Base-by-base conservation (phyloP, 257 asterid genomes). In the Jacaranda copaia region DNA sequence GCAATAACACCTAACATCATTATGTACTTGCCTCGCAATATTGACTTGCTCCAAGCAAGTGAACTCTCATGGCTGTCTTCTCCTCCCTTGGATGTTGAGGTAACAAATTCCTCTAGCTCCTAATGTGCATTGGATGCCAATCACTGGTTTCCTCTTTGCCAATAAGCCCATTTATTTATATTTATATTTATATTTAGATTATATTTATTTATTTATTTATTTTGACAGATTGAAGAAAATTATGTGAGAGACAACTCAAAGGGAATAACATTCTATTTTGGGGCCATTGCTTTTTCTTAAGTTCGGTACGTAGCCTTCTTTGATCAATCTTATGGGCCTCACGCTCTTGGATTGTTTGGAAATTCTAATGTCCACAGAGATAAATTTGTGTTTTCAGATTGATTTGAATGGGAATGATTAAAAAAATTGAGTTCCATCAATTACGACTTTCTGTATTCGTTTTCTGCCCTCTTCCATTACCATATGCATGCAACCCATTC, bases 41-140 rank as follows among this genome's bases (percentile, higher is more conserved):
- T 87, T 12, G 93, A 89, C 81, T 8, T 89, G 84, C 84, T 81
- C 70, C 91, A 93, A 81, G 93, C 85, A 53, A 87, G 81, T 60
- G 91, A 87, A 68, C 94, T 91, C 59, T 81, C 98, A 8, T 93
- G 97, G 97, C 66, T 91, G 71, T 89, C 93, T 45, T 89, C 96
- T 73, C 98, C 98, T 52, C 98, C 97, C 49, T 77, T 91, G 78
- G 84, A 86, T 66, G 43, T 85, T 3, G 88, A 89, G 93, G 97
- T 93, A 82, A 82, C 5, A 46, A 9, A 1, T 46, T 75, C 70
- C 61, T 70, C 42, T 40, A 4, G 15, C 19, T 10, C 4, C 45
- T n/a, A 42, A n/a, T 48, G 14, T 25, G 35, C 56, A 38, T 9
- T 39, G 45, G 38, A 8, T 75, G 25, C 66, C 32, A 5, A 38